Base-by-base conservation (phyloP, 192 early-diverging fungal species). In the Dispira parvispora region DNA sequence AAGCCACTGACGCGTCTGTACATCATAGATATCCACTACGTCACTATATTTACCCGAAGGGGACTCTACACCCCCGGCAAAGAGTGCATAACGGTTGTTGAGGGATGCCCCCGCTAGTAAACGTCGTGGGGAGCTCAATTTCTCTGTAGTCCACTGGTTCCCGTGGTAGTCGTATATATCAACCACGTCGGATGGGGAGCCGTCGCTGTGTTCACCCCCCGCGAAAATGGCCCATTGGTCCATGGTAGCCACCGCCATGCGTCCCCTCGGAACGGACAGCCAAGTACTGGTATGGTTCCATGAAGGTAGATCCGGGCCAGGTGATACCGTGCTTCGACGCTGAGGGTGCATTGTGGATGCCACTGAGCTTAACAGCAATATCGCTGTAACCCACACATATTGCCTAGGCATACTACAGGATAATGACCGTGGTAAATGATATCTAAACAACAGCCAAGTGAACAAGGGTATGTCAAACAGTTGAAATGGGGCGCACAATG, bases 11-110 rank as follows among this genome's bases (percentile, higher is more conserved):
- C 23, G 45, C 0, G 72, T 71, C 52, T 69, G 28, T 6, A 68
- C 32, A 54, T 77, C 75, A 28, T 68, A 77, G 16, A 77, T 69
- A 50, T 77, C 75, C 26, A 77, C 72, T 28, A 67, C 44, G 12
- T n/a, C 14, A 4, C 62, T 64, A 64, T 71, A 63, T 21, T 69
- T 65, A 56, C 63, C 50, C 49, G 73, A 73, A 23, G 53, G 28
- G 25, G 32, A 27, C 55, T 74, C 72, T 21, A 74, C 46, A 0
- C 75, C 75, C 28, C 75, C 75, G 23, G 75, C 75, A 64, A 77
- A 77, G 20, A 74, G 52, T 5, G 65, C 75, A 44, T 77, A 77
- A 23, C 75, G 63, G 47, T 63, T 64, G 5, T 55, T 70, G 10
- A 77, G 28, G n/a, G 75, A 68, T 14, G 67, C 72, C 6, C 72